Evolutionary conservation across 345 rosid genomes (phyloP), one percentile per base, ranked within the genome.

Genomic region (Heritiera littoralis): DNA sequence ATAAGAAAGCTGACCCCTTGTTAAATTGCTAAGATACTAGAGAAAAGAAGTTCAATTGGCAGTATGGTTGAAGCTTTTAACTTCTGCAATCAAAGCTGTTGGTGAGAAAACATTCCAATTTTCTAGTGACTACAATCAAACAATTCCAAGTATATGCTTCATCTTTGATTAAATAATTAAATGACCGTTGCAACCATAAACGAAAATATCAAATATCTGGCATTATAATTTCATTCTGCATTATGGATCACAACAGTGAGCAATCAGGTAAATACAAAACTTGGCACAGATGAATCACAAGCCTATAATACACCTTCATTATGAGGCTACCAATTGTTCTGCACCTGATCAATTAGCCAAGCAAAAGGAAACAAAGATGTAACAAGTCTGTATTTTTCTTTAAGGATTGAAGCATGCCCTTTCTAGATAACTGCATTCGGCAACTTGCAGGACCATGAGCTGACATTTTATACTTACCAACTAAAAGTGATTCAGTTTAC

Each of bases 131-230:
- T 71, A 51, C 75, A 49, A 15, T 49, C 43, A 49, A 51, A 71
- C 28, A 71, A 71, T n/a, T 71, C 13, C 20, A 51, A 20, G 75
- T 51, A 23, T 32, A 71, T 30, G 75, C 75, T 20, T 68, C 28
- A 20, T 45, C 23, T 68, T 45, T 14, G 14, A 45, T 68, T 11
- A 23, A 46, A 46, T 14, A 68, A 20, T 68, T 7, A 68, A 46
- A 20, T 23, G 28, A 40, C 17, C 49, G 40, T 18, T 9, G 28
- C 48, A n/a, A 20, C 9, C 46, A 66, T 5, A 66, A 13, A 18
- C 3, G 54, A 68, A 68, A 68, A 68, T 68, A 17, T 11, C 55
- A 68, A 43, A 68, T 43, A 67, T 68, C 38, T 35, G 38, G 38
- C 38, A 2, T 35, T 68, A 45, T 41, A 55, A 20, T 68, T 20